These are phyloP conservation scores for Achlya hypogyna DNA, from an alignment of 352 stramenopile genomes.

Conservation along the genomic window DNA sequence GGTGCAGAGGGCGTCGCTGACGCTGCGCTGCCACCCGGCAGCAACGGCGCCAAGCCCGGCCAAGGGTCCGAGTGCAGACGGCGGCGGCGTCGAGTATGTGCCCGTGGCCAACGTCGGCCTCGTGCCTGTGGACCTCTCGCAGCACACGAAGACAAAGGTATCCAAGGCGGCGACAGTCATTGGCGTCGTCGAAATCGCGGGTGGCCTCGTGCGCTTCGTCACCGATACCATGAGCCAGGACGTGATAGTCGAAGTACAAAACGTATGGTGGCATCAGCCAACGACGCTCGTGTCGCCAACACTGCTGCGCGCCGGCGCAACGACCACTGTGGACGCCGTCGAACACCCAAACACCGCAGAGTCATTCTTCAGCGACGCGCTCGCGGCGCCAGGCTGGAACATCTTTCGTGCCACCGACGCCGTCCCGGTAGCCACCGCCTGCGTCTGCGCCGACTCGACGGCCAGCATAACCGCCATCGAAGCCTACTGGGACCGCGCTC, in stretches of 20 bases:
- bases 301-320: neutral
- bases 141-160: constrained; percentile 34
- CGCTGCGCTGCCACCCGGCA: constrained; percentile 6
- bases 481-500: neutral
- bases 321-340: neutral
- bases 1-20: constrained; percentile 12
- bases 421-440: neutral
- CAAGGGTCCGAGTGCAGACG: neutral
- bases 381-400: neutral
- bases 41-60: neutral
- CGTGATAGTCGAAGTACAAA: constrained; percentile 66
- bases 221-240: constrained; percentile 27
- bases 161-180: constrained; percentile 54
- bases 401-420: no score
- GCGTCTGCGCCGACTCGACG: neutral
- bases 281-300: neutral
- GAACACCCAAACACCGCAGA: neutral
- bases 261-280: constrained; percentile 27
- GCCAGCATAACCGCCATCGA: neutral
- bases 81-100: constrained; percentile 31
- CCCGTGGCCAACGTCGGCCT: constrained; percentile 77
- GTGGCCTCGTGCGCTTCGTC: constrained; percentile 37
- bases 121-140: constrained; percentile 40
- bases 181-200: constrained; percentile 39
- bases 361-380: neutral